phyloP scores from a whole-genome alignment of 306 rosid genomes.

The Cicer yamashitae region DNA sequence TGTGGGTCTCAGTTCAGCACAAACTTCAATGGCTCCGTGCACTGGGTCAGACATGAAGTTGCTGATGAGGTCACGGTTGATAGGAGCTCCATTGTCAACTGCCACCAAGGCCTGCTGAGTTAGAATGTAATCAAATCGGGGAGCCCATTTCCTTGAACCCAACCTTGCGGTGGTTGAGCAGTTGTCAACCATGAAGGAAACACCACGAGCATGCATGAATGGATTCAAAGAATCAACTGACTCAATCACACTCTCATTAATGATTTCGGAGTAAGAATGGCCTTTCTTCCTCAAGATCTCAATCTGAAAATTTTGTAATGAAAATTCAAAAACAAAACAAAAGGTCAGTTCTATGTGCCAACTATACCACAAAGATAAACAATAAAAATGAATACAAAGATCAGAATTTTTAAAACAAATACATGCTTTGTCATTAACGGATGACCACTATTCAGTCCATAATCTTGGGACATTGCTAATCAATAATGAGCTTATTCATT shows the following conservation, averaged over 20 bases:
- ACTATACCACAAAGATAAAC: constrained; percentile 7
- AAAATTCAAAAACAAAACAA: not conserved
- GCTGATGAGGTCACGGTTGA: constrained; percentile 84
- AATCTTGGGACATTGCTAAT: constrained; percentile 7
- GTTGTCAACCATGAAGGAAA: constrained; percentile 96
- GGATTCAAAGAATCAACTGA: constrained; percentile 96
- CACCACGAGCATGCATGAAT: constrained; percentile 99
- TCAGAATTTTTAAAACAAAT: not conserved
- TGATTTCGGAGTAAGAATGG: constrained; percentile 94
- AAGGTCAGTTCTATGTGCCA: not conserved
- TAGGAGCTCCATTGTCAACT: constrained; percentile 68
- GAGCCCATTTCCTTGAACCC: constrained; percentile 99
- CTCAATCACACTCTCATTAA: constrained; percentile 95
- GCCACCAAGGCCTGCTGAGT: constrained; percentile 97
- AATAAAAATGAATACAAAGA: not conserved
- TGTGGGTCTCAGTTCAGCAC: constrained; percentile 93
- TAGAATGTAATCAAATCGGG: constrained; percentile 85
- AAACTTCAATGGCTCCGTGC: constrained; percentile 88
- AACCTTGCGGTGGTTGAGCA: constrained; percentile 97
- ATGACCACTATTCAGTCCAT: not conserved
- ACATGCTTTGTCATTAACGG: not conserved
- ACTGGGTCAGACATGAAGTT: constrained; percentile 93
- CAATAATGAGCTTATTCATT: not conserved
- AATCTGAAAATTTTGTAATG: constrained; percentile 59
- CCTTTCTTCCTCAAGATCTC: constrained; percentile 97